phyloP scores from a whole-genome alignment of 208 protist species.

The Crithidia mellificae region DNA sequence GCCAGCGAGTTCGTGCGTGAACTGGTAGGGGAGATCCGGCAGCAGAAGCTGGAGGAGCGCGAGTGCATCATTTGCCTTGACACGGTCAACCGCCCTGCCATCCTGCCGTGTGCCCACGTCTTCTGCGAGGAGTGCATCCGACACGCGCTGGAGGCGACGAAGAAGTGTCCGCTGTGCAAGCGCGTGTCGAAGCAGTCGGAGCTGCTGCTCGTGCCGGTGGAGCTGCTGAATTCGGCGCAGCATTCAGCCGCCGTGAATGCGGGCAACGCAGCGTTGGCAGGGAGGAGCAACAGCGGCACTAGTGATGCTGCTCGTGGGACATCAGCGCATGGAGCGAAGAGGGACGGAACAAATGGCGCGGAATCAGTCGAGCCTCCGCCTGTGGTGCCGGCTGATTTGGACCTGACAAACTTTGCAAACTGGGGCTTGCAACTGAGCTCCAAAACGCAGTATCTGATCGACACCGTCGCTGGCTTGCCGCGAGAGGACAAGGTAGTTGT shows the following conservation, averaged over 20 bases:
- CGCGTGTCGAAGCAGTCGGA: constrained; percentile 25
- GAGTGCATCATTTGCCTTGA: constrained; percentile 85
- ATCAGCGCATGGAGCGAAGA: too few species aligned
- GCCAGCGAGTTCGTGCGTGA: constrained; percentile 49
- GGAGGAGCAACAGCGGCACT: neutral
- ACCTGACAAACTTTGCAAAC: constrained; percentile 36
- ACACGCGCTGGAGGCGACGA: constrained; percentile 45
- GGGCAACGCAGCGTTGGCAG: neutral
- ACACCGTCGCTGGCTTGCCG: constrained; percentile 38
- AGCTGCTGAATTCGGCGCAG: constrained; percentile 27
- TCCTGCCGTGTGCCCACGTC: constrained; percentile 79
- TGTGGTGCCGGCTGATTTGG: constrained; percentile 17
- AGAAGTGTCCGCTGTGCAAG: constrained; percentile 65
- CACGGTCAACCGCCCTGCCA: constrained; percentile 48
- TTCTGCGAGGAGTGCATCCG: constrained; percentile 74
- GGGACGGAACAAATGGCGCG: neutral
- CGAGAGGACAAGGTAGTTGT: constrained; percentile 87
- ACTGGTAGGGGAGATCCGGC: constrained; percentile 46
- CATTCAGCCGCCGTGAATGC: neutral
- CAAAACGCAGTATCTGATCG: constrained; percentile 70
- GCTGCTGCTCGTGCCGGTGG: constrained; percentile 47
- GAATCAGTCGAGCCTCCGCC: neutral
- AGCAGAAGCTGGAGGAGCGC: constrained; percentile 43
- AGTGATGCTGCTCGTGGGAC: neutral
- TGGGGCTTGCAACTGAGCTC: constrained; percentile 52